Conservation (phyloP, 345 rosid genomes). For the Aquilaria sinensis region DNA sequence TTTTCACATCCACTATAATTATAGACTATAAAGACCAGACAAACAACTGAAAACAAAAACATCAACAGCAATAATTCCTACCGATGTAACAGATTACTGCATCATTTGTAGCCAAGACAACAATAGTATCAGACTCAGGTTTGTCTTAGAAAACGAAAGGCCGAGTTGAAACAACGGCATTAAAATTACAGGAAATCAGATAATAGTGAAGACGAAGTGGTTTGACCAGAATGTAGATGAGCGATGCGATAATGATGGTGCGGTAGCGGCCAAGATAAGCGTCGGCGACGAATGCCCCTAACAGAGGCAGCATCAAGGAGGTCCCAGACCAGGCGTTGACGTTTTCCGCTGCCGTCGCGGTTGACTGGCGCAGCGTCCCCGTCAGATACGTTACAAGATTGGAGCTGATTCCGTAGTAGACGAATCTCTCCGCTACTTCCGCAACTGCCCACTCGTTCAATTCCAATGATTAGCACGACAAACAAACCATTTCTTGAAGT, state of each 20-base stretch:
- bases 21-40: not conserved
- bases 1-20: not conserved
- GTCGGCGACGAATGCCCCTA: conserved; percentile 47
- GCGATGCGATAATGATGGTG: conserved; percentile 35
- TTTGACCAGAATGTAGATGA: conserved; percentile 34
- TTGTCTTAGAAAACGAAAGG: not conserved
- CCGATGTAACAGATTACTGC: no score
- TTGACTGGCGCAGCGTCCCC: conserved; percentile 40
- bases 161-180: not conserved
- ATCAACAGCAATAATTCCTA: no score
- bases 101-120: no score
- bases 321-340: conserved; percentile 47
- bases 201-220: no score
- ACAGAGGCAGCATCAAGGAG: conserved; percentile 38
- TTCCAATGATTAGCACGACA: not conserved
- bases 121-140: no score
- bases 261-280: conserved; percentile 49
- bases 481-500: not conserved
- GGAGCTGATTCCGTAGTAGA: conserved; percentile 38
- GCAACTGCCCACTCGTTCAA: conserved; percentile 19
- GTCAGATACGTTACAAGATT: conserved; percentile 42
- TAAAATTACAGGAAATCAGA: not conserved
- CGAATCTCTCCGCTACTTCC: conserved; percentile 49
- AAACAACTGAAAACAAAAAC: not conserved
- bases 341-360: conserved; percentile 41